Evolutionary conservation across 768 basidiomycete species (phyloP).

Genomic region (Cystofilobasidium capitatum): DNA sequence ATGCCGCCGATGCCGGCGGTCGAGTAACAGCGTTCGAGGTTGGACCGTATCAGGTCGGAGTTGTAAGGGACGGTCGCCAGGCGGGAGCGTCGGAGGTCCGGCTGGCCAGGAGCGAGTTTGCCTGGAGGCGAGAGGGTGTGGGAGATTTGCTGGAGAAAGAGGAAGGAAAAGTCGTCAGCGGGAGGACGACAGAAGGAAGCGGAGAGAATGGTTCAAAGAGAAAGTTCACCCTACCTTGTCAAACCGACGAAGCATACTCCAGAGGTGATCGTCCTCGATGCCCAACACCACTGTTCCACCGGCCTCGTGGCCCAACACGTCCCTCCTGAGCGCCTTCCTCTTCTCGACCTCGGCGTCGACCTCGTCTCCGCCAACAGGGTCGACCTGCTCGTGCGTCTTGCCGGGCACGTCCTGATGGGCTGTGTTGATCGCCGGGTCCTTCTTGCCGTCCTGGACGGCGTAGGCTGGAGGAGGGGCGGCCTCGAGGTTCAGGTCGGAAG

Average conservation of each 20-base stretch:
- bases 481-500: conserved; percentile 4
- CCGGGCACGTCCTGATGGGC: not conserved
- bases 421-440: not conserved
- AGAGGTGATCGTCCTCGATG: conserved; percentile 41
- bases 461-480: conserved; percentile 7
- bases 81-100: conserved; percentile 41
- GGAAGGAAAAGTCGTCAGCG: not conserved
- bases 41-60: conserved; percentile 40
- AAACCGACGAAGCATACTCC: conserved; percentile 39
- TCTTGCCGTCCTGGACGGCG: not conserved
- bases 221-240: conserved; percentile 36
- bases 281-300: conserved; percentile 39
- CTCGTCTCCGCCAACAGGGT: not conserved
- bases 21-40: conserved; percentile 40
- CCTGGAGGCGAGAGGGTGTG: conserved; percentile 41
- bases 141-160: conserved; percentile 37
- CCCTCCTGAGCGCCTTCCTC: conserved; percentile 39
- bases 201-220: not conserved
- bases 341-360: conserved; percentile 38
- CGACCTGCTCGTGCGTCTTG: conserved; percentile 3
- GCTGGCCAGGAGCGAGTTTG: conserved; percentile 38
- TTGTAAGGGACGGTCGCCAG: conserved; percentile 41
- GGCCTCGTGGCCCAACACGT: conserved; percentile 34
- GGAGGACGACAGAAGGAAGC: not conserved
- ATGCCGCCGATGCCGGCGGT: conserved; percentile 38